Evolutionary conservation across 495 filamentous ascomycete species (phyloP), one percentile per base, ranked within the genome.

Genomic region (Mytilinidion resinicola): DNA sequence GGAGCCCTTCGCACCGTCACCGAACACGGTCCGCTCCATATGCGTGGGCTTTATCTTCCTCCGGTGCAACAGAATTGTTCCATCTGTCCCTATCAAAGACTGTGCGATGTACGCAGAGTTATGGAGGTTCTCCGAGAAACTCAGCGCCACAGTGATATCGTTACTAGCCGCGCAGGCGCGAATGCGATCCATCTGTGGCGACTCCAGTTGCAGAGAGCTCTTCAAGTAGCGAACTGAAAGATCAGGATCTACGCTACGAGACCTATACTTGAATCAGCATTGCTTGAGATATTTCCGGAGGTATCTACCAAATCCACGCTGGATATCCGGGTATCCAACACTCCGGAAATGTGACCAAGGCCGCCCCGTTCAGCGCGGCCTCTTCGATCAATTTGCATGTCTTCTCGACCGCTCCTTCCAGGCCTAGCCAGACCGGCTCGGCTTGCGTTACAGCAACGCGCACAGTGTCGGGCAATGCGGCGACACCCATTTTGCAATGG

Each of bases 1-100:
- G 53, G 68, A 72, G 20, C 75, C 70, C 0, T 75, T 79, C 0
- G 67, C 71, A 0, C 72, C 74, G 61, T 86, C 82, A 0, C 82
- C 82, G 50, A 80, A 85, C 35, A 85, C 69, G 0, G 81, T 82
- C 6, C 82, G 76, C 65, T 86, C 82, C 74, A 84, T 78, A 56
- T 85, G 82, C 21, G 82, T 85, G 0, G 80, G 72, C 66, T 86
- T 85, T 46, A 84, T 70, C 71, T 85, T 85, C 9, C 78, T 68
- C 0, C 82, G 74, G 14, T 68, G 64, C 34, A 74, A 68, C 5
- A 71, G 54, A 21, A 84, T 65, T 14, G 73, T 67, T 1, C 82
- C 82, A 17, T 74, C 67, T 0, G 70, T 43, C 0, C 62, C 70
- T 55, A 85, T 82, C 43, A 80, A 71, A 7, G 71, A 73, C 62